Evolutionary conservation across 495 filamentous ascomycete species (phyloP).

Genomic region (Astrothelium macrocarpum): DNA sequence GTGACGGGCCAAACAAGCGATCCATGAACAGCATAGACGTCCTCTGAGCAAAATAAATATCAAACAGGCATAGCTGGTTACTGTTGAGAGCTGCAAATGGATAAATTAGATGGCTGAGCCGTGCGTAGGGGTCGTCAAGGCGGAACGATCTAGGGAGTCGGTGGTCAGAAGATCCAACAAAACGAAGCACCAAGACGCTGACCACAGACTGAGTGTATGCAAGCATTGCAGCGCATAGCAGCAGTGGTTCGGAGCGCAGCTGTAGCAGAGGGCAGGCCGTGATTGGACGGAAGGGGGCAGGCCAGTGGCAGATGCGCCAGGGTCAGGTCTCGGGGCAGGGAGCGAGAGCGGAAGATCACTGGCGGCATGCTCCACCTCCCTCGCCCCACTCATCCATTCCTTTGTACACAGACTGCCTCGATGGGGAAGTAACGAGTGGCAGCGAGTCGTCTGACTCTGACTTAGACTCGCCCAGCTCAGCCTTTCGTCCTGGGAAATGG

Average conservation of each 20-base stretch:
- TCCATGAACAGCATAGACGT: too few species aligned
- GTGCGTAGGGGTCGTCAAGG: too few species aligned
- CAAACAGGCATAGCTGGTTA: too few species aligned
- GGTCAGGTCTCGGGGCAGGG: neutral
- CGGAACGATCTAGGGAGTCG: too few species aligned
- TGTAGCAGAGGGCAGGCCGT: neutral
- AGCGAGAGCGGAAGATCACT: constrained; percentile 3
- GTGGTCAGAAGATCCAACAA: too few species aligned
- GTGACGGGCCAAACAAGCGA: too few species aligned
- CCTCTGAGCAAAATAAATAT: too few species aligned
- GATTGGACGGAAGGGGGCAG: neutral
- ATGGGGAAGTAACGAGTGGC: constrained; percentile 1
- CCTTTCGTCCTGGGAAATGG: neutral
- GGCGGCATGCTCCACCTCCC: neutral
- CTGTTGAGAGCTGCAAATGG: too few species aligned
- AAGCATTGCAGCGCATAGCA: neutral
- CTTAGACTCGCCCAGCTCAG: neutral
- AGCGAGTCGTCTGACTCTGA: neutral
- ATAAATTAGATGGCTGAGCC: too few species aligned
- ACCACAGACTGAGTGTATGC: neutral
- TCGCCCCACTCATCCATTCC: neutral
- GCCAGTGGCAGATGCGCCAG: neutral
- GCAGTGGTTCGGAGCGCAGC: neutral
- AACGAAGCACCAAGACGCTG: too few species aligned
- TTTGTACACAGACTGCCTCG: neutral